Evolutionary conservation across 495 filamentous ascomycete genomes (phyloP).

Genomic region (Penicillium coprophilum): DNA sequence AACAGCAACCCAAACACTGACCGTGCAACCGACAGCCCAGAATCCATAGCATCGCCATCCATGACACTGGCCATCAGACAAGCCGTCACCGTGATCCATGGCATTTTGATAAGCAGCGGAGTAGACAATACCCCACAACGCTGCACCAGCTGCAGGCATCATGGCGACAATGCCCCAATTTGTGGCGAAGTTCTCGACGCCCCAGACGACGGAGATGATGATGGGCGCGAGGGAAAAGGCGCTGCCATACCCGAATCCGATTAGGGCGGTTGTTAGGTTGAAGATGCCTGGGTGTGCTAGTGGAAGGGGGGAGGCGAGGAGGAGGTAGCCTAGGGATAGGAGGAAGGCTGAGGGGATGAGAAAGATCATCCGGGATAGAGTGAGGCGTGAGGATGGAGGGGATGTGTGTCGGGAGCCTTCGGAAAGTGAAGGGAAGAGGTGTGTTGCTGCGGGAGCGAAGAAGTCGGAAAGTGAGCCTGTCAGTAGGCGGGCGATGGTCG

Average conservation of each 20-base stretch:
- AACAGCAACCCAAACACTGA: constrained; percentile 74
- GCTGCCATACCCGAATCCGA: constrained; percentile 90
- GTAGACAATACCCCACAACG: constrained; percentile 84
- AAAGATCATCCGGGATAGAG: constrained; percentile 75
- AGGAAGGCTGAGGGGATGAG: constrained; percentile 72
- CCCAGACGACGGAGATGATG: constrained; percentile 92
- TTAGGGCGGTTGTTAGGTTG: constrained; percentile 72
- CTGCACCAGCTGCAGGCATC: constrained; percentile 80
- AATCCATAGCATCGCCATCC: constrained; percentile 82
- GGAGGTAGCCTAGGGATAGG: constrained; percentile 71
- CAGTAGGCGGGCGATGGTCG: constrained; percentile 81
- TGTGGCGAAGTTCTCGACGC: constrained; percentile 96
- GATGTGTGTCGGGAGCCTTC: constrained; percentile 24
- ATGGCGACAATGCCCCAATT: constrained; percentile 96
- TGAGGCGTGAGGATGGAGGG: constrained; percentile 39
- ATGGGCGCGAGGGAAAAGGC: constrained; percentile 88
- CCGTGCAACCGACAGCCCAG: constrained; percentile 70
- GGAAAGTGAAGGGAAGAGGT: constrained; percentile 40
- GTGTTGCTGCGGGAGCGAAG: constrained; percentile 66
- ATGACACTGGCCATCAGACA: constrained; percentile 52
- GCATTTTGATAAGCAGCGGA: constrained; percentile 74
- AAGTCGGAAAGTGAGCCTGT: constrained; percentile 86
- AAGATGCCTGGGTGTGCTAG: constrained; percentile 68
- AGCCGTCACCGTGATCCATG: constrained; percentile 32
- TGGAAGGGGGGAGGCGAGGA: constrained; percentile 69